Conservation (phyloP, 1,284 basidiomycete species). For the Inonotus obliquus region DNA sequence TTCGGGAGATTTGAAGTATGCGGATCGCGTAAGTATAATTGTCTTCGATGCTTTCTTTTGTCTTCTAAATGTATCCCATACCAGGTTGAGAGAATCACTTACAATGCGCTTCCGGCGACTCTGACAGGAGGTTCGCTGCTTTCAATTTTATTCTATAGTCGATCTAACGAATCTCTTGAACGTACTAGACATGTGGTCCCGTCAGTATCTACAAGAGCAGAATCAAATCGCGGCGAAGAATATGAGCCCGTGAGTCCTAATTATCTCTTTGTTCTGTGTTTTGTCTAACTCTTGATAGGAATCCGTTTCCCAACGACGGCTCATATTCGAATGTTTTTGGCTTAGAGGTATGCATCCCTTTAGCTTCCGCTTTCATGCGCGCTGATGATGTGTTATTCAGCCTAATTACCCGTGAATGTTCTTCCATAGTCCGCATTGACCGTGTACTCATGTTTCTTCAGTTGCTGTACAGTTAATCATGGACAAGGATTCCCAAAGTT, state of each 20-base stretch:
- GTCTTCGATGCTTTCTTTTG: slow-evolving; percentile 1
- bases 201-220: slow-evolving; percentile 56
- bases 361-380: not conserved
- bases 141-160: not conserved
- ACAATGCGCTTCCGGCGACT: slow-evolving; percentile 53
- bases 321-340: slow-evolving; percentile 56
- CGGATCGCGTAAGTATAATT: slow-evolving; percentile 39
- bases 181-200: slow-evolving; percentile 49
- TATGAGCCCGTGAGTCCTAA: slow-evolving; percentile 44
- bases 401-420: slow-evolving; percentile 41
- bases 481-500: slow-evolving; percentile 62
- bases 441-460: slow-evolving; percentile 20
- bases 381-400: not conserved
- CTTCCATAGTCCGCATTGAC: not conserved
- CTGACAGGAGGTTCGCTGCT: slow-evolving; percentile 41
- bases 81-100: slow-evolving; percentile 54
- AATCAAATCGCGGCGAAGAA: slow-evolving; percentile 56
- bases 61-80: not conserved
- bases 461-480: slow-evolving; percentile 58
- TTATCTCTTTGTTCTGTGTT: slow-evolving; percentile 1
- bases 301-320: slow-evolving; percentile 52
- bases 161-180: not conserved
- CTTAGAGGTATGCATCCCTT: slow-evolving; percentile 26
- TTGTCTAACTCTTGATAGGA: slow-evolving; percentile 29
- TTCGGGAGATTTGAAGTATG: slow-evolving; percentile 51